Conservation (phyloP, 768 basidiomycete species). For the Lentinula aciculospora region DNA sequence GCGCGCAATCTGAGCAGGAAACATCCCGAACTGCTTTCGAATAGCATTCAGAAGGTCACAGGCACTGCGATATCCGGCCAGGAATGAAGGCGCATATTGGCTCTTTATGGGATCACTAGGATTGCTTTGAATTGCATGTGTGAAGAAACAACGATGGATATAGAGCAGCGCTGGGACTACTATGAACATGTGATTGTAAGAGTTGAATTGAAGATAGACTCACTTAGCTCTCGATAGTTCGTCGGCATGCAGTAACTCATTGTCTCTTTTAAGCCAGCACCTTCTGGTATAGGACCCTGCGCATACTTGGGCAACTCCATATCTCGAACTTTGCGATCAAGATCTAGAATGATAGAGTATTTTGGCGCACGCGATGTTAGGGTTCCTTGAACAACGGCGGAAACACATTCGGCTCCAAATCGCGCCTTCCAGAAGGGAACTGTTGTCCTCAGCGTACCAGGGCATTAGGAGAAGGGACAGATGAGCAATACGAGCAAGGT, state of each 20-base stretch:
- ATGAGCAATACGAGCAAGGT: background rate
- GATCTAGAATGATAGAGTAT: constrained; percentile 56
- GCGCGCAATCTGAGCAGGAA: constrained; percentile 53
- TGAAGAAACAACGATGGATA: constrained; percentile 73
- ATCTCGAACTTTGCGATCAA: constrained; percentile 64
- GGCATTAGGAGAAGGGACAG: background rate
- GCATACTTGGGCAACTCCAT: constrained; percentile 65
- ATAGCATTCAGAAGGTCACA: constrained; percentile 50
- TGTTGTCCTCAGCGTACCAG: constrained; percentile 14
- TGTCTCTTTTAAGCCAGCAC: constrained; percentile 48
- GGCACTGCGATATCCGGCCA: constrained; percentile 64
- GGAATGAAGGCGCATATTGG: constrained; percentile 59
- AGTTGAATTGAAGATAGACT: constrained; percentile 17
- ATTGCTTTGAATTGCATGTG: constrained; percentile 61
- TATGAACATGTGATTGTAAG: background rate
- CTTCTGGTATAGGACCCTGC: constrained; percentile 40
- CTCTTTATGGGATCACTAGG: constrained; percentile 66
- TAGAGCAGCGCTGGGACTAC: constrained; percentile 53
- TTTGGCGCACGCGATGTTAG: constrained; percentile 60
- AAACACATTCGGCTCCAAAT: constrained; percentile 60
- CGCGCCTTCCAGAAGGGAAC: constrained; percentile 69
- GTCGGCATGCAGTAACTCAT: constrained; percentile 75
- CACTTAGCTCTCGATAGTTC: constrained; percentile 69
- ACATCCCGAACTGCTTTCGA: constrained; percentile 40
- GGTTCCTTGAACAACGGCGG: constrained; percentile 63